Base-by-base conservation (phyloP, 2,329 filamentous ascomycete species). In the Domatiomyces catenatus region DNA sequence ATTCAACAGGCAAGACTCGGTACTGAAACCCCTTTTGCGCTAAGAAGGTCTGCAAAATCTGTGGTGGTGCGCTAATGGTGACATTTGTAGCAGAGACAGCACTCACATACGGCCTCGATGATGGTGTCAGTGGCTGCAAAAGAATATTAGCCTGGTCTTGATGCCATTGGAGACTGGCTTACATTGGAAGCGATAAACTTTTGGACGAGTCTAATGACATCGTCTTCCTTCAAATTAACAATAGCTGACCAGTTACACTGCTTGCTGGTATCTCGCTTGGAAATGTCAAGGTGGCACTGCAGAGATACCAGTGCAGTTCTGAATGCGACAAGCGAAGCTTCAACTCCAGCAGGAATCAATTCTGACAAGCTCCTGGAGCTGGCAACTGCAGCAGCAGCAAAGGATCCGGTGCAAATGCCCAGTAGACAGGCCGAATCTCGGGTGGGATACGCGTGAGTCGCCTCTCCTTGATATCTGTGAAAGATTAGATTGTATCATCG, bases 71-170 rank as follows among this genome's bases (percentile, higher is more conserved):
- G 56, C 75, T 79, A 61, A 80, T 71, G 15, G 76, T 80, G 51
- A 80, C 64, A 42, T 75, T 75, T 66, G 76, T 77, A 36, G 71
- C 70, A 55, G 75, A 77, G 53, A 79, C 71, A n/a, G 76, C 76
- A 59, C 76, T 79, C 60, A 80, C 68, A 64, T 78, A 80, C 2
- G 75, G 74, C 55, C 68, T 39, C 32, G 32, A 39, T 39, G 32
- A 39, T 39, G 32, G 12, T 15, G 32, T 39, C 32, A 39, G 12
- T 72, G 51, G 66, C 72, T 44, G 74, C 71, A n/a, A 64, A 64
- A n/a, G n/a, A 42, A 75, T 66, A 52, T 77, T 73, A 42, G 67
- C 68, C 60, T 65, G 63, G 24, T 58, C 53, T 50, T 66, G 61
- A n/a, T 61, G 61, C 18, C 69, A 59, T 22, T 8, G 8, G n/a